Evolutionary conservation across 768 basidiomycete genomes (phyloP).

Genomic region (Mrakia blollopis): DNA sequence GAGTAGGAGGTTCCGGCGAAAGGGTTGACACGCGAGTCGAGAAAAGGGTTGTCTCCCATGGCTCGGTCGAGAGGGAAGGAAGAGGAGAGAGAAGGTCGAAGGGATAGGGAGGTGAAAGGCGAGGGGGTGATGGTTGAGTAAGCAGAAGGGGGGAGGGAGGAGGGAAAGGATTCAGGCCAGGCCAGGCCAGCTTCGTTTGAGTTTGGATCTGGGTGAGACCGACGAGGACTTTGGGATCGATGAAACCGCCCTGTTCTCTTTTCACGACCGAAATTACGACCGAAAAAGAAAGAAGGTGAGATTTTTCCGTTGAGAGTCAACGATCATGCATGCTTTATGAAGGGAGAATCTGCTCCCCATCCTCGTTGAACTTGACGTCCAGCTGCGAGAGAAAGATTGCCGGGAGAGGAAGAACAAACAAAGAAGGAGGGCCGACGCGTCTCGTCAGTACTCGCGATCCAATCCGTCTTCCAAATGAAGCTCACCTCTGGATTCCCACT

Average conservation of each 20-base stretch:
- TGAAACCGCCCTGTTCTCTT: background rate
- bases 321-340: background rate
- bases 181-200: background rate
- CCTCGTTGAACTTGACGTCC: conserved; percentile 25
- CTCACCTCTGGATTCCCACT: conserved; percentile 25
- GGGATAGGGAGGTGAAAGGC: background rate
- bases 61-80: background rate
- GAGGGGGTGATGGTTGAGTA: background rate
- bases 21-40: conserved; percentile 19
- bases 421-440: background rate
- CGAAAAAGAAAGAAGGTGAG: background rate
- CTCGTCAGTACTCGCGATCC: background rate
- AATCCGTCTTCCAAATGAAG: background rate
- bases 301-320: background rate
- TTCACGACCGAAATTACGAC: no score
- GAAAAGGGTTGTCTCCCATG: conserved; percentile 31
- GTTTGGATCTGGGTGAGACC: background rate
- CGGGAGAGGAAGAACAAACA: background rate
- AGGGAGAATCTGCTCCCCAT: conserved; percentile 11
- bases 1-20: conserved; percentile 12
- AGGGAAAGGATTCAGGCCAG: background rate
- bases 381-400: background rate
- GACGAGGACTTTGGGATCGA: background rate
- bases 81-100: conserved; percentile 9
- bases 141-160: background rate